Evolutionary conservation across 108 stramenopile species (phyloP).

Genomic region (Nitzschia sp.): DNA sequence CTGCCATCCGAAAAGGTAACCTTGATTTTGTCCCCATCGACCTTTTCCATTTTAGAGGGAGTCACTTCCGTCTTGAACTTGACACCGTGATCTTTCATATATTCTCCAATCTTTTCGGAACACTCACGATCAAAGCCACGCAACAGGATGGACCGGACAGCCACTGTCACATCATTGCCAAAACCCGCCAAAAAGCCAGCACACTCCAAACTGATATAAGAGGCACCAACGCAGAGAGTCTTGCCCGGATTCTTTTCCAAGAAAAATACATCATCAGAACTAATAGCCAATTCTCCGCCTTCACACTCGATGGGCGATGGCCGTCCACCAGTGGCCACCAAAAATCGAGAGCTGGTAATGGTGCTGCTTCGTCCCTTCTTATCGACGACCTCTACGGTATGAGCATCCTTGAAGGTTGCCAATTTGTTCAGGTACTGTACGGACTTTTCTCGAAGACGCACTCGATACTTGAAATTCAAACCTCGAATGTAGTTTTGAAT

Average conservation of each 20-base stretch:
- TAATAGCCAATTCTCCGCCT: slow-evolving; percentile 93
- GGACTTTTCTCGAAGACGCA: slow-evolving; percentile 90
- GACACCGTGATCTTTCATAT: slow-evolving; percentile 88
- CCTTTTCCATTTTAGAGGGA: slow-evolving; percentile 80
- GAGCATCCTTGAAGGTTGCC: slow-evolving; percentile 80
- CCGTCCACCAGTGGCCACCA: slow-evolving; percentile 96
- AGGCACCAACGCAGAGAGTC: slow-evolving; percentile 95
- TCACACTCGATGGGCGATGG: slow-evolving; percentile 83
- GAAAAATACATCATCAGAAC: slow-evolving; percentile 95
- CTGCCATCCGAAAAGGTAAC: slow-evolving; percentile 88
- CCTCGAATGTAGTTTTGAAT: slow-evolving; percentile 96
- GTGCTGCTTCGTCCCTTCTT: slow-evolving; percentile 72
- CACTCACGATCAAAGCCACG: slow-evolving; percentile 98
- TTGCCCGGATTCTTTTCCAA: slow-evolving; percentile 89
- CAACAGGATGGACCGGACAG: slow-evolving; percentile 93
- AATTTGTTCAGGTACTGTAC: slow-evolving; percentile 92
- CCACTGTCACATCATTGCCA: slow-evolving; percentile 91
- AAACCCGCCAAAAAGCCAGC: slow-evolving; percentile 95
- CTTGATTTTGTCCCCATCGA: slow-evolving; percentile 69
- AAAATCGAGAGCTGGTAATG: slow-evolving; percentile 81
- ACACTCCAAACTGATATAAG: slow-evolving; percentile 98
- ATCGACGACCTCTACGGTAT: slow-evolving; percentile 84
- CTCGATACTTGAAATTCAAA: slow-evolving; percentile 97
- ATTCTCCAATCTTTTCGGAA: slow-evolving; percentile 79
- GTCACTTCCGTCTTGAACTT: slow-evolving; percentile 80